These are phyloP conservation scores for Stephania cephalantha DNA, from an alignment of 164 flowering plant species.

Conservation along the genomic window DNA sequence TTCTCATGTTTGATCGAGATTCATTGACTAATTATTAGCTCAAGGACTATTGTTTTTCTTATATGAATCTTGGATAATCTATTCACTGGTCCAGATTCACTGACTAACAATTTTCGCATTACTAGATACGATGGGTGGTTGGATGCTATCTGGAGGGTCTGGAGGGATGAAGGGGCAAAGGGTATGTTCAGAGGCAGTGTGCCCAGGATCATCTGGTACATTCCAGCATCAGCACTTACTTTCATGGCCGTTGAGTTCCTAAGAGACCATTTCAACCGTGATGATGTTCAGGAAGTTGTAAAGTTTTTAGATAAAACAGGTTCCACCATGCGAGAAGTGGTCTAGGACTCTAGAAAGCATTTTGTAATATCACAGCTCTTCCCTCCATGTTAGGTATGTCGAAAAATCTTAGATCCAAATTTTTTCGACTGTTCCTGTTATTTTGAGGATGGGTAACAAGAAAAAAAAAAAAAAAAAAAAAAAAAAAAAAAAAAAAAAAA, in stretches of 20 bases:
- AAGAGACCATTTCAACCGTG: constrained; percentile 60
- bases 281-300: constrained; percentile 30
- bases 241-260: constrained; percentile 95
- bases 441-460: neutral
- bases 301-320: constrained; percentile 45
- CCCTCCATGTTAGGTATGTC: neutral
- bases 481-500: neutral
- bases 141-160: constrained; percentile 53
- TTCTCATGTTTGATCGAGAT: too few species aligned
- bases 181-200: constrained; percentile 86
- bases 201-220: constrained; percentile 84
- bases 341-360: neutral
- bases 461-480: neutral
- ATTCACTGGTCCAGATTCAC: too few species aligned
- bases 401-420: neutral
- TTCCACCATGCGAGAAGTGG: constrained; percentile 35
- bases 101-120: neutral
- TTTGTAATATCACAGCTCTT: neutral
- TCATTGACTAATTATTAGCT: too few species aligned
- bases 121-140: constrained; percentile 81
- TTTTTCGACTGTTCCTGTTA: neutral
- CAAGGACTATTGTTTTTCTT: too few species aligned
- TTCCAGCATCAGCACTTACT: constrained; percentile 90
- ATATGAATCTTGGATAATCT: too few species aligned
- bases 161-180: constrained; percentile 60